Percentiles rank a stretch among this genome's conserved stretches.
Evolutionary conservation across 805 yeast species (phyloP).

Genomic region (Cyberlindnera mississippiensis): DNA sequence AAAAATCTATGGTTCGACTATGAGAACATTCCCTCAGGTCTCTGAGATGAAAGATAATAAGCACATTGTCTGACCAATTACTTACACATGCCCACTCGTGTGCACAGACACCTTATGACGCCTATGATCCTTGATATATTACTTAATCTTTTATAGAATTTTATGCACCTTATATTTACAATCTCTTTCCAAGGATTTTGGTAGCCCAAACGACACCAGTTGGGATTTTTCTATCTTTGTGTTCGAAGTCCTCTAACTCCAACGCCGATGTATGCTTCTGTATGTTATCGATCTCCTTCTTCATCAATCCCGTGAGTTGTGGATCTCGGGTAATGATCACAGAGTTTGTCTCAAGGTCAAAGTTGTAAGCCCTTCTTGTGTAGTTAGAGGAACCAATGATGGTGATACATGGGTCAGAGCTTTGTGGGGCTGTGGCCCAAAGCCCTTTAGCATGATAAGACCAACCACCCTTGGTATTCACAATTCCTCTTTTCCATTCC

Average conservation of each 20-base stretch:
- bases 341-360: slow-evolving; percentile 88
- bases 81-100: neutral
- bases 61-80: neutral
- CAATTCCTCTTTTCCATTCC: slow-evolving; percentile 89
- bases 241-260: slow-evolving; percentile 55
- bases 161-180: slow-evolving; percentile 27
- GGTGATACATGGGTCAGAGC: slow-evolving; percentile 61
- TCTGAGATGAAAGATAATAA: neutral
- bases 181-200: slow-evolving; percentile 53
- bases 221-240: slow-evolving; percentile 58
- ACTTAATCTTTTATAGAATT: too few relatives aligned
- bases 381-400: slow-evolving; percentile 92
- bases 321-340: slow-evolving; percentile 68
- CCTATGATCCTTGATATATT: too few relatives aligned
- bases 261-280: slow-evolving; percentile 49
- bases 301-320: slow-evolving; percentile 53
- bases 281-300: slow-evolving; percentile 59
- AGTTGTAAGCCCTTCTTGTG: slow-evolving; percentile 81
- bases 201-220: slow-evolving; percentile 65
- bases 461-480: slow-evolving; percentile 85
- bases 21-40: neutral
- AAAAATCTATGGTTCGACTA: neutral
- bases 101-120: too few relatives aligned
- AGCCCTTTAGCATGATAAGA: slow-evolving; percentile 97
- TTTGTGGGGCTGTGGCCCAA: slow-evolving; percentile 68